Base-by-base conservation (phyloP, 495 filamentous ascomycete genomes). In the Xylaria acuta region DNA sequence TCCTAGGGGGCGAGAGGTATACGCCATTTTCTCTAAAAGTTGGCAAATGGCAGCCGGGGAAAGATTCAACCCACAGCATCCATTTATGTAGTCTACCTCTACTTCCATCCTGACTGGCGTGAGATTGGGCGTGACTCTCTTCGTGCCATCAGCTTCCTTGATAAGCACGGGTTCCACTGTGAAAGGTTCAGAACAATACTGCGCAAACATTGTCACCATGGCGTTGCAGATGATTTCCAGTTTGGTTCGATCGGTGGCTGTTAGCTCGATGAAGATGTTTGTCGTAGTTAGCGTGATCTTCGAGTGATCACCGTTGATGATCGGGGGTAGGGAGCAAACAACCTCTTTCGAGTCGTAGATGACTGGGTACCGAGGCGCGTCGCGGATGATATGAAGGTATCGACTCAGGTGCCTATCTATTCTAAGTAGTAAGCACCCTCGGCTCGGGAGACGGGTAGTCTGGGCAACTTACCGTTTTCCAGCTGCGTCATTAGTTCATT, bases 191-290 rank as follows among this genome's bases (percentile, higher is more conserved):
- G 89, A 88, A 74, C 92, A 92, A 83, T 99, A 98, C 78, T 92
- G 87, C 54, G 93, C 94, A 88, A 99, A 99, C 96, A 98, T 98
- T 72, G 95, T 88, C 51, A 97, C 94, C 80, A 99, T 90, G 75
- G 97, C 95, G 74, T 94, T 93, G 85, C 91, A 94, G 64, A 98
- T 95, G 76, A 98, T 93, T 75, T 98, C 95, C 20, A 97, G 88
- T 84, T 99, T 99, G 9, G 96, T 99, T 80, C 92, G 90, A 83
- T 99, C 96, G 27, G 94, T 93, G n/a, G 94, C 96, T 27, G 96
- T 99, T 75, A 97, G 93, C 79, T 99, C 96, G 79, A 99, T 95
- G 84, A 98, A 94, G 78, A 98, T 87, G 80, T 98, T 98, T 75
- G 85, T 93, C 60, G 94, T 98, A 76, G 94, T 84, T 49, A 97